Base-by-base conservation (phyloP, 805 yeast genomes). In the Nakazawaea wyomingensis region DNA sequence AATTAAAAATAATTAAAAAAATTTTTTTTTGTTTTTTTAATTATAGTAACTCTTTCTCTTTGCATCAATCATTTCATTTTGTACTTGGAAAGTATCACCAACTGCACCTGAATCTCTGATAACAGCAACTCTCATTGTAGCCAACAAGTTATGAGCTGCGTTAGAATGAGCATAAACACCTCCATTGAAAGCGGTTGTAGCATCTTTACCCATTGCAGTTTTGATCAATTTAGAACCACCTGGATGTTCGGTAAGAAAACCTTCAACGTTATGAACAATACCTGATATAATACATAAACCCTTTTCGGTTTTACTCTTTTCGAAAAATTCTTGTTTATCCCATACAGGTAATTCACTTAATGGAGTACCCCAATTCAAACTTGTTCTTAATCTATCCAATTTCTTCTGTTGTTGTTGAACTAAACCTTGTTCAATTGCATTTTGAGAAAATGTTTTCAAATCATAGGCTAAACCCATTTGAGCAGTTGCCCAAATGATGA, bases 91-190 rank as follows among this genome's bases (percentile, higher is more conserved):
- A 16, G 83, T 79, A 52, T 78, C 68, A 39, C 69, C 69, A 39
- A 69, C 66, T 34, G 80, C 85, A 51, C 75, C 76, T 39, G 80
- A 71, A 18, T 82, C 90, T 60, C 80, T 73, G 47, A 85, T 75
- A 33, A 85, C 83, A 20, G 91, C 93, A 14, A 85, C 80, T 71
- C 95, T 80, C 85, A 84, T 76, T 13, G 84, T 79, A 16, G 91
- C 88, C 62, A 85, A 72, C 57, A 85, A 66, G 62, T 85, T 85
- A 61, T 83, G 89, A 18, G 93, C 95, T 48, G 95, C 93, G 54
- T 85, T 85, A 7, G 91, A 82, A 58, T 85, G 95, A 10, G 85
- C 78, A 57, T 85, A 85, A 24, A 85, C 93, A 58, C 87, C 90
- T 59, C 95, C 95, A 58, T 82, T 82, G 71, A 85, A 85, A 1